phyloP scores from a whole-genome alignment of 257 asterid species.

The Petunia secreta region DNA sequence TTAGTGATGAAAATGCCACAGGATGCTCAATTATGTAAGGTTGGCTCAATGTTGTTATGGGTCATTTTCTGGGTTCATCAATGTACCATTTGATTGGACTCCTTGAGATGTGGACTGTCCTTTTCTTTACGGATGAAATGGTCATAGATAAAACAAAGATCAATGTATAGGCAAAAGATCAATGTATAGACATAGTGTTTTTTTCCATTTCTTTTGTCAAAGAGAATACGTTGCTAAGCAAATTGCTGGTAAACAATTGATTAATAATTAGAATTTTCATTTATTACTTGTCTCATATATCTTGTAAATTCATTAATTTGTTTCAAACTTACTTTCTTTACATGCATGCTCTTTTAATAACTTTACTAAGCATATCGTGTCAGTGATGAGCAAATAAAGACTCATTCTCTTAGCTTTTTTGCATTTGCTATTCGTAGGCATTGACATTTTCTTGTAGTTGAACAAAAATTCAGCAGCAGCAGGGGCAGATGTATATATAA shows the following conservation, averaged over 20 bases:
- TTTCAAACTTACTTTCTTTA: too few species aligned
- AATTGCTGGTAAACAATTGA: background rate
- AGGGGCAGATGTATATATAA: too few species aligned
- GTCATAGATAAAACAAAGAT: background rate
- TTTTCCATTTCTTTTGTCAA: background rate
- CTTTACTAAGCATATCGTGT: too few species aligned
- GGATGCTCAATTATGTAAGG: conserved; percentile 59
- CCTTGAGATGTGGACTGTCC: background rate
- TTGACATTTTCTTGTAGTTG: too few species aligned
- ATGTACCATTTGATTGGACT: background rate
- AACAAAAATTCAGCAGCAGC: too few species aligned
- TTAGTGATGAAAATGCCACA: conserved; percentile 58
- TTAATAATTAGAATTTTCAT: background rate
- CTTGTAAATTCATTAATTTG: too few species aligned
- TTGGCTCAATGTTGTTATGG: background rate
- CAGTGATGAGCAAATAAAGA: too few species aligned
- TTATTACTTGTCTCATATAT: background rate
- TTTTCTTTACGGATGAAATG: background rate
- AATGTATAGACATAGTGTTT: background rate
- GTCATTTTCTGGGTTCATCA: background rate
- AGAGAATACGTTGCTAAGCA: background rate
- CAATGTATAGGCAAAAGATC: background rate
- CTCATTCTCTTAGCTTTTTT: too few species aligned
- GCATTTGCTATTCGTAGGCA: too few species aligned
- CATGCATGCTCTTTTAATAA: too few species aligned